Conservation (phyloP, 2,329 filamentous ascomycete species). For the Monilinia aucupariae region DNA sequence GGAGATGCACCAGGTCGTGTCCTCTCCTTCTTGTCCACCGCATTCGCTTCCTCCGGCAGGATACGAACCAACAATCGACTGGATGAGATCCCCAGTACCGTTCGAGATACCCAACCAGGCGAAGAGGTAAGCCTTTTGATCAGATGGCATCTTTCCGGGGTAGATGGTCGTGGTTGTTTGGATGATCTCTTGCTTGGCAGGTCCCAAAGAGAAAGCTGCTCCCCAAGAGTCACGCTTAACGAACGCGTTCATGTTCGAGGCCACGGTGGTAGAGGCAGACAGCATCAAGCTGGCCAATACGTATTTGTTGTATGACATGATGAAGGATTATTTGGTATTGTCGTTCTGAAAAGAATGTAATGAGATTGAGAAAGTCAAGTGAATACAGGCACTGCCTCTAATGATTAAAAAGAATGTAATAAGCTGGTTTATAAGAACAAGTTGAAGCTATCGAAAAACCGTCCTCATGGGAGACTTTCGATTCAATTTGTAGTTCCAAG, state of each 20-base stretch:
- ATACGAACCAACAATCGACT: not conserved
- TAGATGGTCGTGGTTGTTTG: not conserved
- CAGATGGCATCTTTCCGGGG: not conserved
- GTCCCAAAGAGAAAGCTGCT: not conserved
- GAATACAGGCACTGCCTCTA: not conserved
- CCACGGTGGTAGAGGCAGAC: not conserved
- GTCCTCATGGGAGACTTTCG: not conserved
- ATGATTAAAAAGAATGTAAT: not conserved
- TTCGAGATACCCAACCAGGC: not conserved
- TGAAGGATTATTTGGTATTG: not conserved
- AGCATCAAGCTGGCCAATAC: not conserved
- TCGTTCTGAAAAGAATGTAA: not conserved
- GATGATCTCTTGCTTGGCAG: not conserved
- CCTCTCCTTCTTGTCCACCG: not conserved
- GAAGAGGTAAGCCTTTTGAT: not conserved
- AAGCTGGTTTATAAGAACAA: not conserved
- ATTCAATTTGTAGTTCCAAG: not conserved
- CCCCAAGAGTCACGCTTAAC: not conserved
- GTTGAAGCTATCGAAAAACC: not conserved
- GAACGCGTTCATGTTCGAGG: not conserved
- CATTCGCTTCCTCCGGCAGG: not conserved
- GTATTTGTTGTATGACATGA: not conserved
- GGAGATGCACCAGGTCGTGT: not conserved
- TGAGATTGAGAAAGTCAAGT: not conserved
- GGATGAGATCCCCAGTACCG: not conserved